Evolutionary conservation across 2,329 filamentous ascomycete species (phyloP), one percentile per base, ranked within the genome.

Genomic region (Penicillium fuscoglaucum): DNA sequence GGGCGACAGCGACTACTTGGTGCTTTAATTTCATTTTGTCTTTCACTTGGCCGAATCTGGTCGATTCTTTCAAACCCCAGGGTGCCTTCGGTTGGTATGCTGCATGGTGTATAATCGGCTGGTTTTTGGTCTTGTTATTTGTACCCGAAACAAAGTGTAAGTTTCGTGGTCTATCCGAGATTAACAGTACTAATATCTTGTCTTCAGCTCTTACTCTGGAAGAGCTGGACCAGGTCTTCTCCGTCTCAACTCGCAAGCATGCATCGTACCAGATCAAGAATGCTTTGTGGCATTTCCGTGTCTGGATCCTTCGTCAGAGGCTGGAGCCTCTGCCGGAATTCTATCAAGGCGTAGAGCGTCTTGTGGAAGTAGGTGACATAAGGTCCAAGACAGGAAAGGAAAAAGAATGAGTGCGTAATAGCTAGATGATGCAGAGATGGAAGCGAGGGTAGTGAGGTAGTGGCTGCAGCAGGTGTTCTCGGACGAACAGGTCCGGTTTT

Each of bases 21-120:
- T 81, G 79, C 63, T 84, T 84, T 72, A 84, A 84, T 67, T 81
- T 80, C 59, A 76, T 83, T 52, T 72, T 83, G 3, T 79, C 78
- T 0, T 79, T 84, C 13, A 82, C 81, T 4, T 84, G 82, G 81
- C 82, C 82, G 0, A 72, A 74, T 4, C 71, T 84, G 0, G 66
- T 78, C 4, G 69, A 67, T 0, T 76, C 81, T 0, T 84, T 84
- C 63, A 79, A 76, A 1, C 76, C 80, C 0, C 80, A 81, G 28
- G 83, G 83, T 5, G 82, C 82, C 0, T 84, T 85, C 64, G 80
- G 77, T 7, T 85, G 82, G 79, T 85, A 85, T 63, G 83, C 82
- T 0, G 80, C 73, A 0, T 81, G 82, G 76, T 84, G 83, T 67
- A 61, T 84, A n/a, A 72, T 83, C 24, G 81, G 80, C 4, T 84